Evolutionary conservation across 2,329 filamentous ascomycete species (phyloP).

Genomic region (Pyrenophora seminiperda): DNA sequence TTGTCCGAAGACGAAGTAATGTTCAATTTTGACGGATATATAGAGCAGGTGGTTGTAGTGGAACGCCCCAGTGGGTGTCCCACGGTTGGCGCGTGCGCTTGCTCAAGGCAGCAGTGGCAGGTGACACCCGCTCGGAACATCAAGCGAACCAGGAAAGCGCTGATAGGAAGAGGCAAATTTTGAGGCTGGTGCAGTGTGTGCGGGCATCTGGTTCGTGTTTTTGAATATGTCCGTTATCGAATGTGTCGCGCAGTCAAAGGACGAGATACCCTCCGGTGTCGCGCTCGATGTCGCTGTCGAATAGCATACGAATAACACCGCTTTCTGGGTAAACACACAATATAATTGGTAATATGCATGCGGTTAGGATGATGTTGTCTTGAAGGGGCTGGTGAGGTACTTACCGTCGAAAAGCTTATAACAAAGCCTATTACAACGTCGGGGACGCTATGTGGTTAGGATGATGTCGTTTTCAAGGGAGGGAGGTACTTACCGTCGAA

Average conservation of each 20-base stretch:
- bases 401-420: neutral
- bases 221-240: too few species aligned
- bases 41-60: neutral
- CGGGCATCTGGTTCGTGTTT: too few species aligned
- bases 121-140: neutral
- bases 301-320: too few species aligned
- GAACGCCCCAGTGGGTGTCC: too few species aligned
- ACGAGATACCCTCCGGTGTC: too few species aligned
- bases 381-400: neutral
- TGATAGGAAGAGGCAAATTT: too few species aligned
- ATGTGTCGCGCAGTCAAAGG: too few species aligned
- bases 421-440: too few species aligned
- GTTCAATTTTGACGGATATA: neutral
- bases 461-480: neutral
- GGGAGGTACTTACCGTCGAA: neutral
- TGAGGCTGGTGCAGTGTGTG: too few species aligned
- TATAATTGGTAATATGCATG: neutral
- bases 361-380: neutral
- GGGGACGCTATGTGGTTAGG: neutral
- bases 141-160: neutral
- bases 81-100: neutral
- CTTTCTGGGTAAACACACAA: too few species aligned
- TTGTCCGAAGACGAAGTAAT: conserved; percentile 18
- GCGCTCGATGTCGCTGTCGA: too few species aligned
- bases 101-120: conserved; percentile 3